Evolutionary conservation across 2,329 filamentous ascomycete species (phyloP).

Genomic region (Esteya vermicola): DNA sequence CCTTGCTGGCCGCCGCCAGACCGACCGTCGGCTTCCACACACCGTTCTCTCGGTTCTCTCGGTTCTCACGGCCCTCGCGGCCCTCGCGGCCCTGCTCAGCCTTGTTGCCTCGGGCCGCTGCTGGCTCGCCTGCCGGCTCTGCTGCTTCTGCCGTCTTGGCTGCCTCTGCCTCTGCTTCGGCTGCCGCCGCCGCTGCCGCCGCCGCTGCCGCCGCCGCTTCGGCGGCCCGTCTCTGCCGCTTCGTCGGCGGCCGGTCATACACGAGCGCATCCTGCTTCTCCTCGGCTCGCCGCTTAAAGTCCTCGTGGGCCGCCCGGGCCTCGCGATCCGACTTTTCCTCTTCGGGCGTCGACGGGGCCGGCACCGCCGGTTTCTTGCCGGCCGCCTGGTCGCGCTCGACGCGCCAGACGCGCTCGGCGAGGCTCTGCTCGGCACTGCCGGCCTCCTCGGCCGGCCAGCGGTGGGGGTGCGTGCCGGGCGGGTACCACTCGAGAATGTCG

Average conservation of each 20-base stretch:
- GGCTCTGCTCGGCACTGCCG: constrained; percentile 55
- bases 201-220: constrained; percentile 12
- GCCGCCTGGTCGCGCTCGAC: constrained; percentile 41
- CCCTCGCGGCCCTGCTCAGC: too few relatives aligned
- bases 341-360: constrained; percentile 32
- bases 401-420: constrained; percentile 59
- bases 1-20: too few relatives aligned
- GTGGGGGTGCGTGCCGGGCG: constrained; percentile 66
- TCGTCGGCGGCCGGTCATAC: constrained; percentile 30
- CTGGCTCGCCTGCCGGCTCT: too few relatives aligned
- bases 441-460: constrained; percentile 71
- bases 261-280: constrained; percentile 43
- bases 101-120: not conserved
- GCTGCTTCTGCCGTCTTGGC: constrained; percentile 13
- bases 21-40: not conserved
- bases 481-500: constrained; percentile 72
- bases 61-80: too few relatives aligned
- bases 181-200: constrained; percentile 10
- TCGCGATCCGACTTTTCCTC: constrained; percentile 40
- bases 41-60: too few relatives aligned
- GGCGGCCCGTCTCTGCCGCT: too few relatives aligned
- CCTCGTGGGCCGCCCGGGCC: constrained; percentile 40
- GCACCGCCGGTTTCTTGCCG: constrained; percentile 30
- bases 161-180: constrained; percentile 12
- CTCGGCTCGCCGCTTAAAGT: constrained; percentile 43